Conservation (phyloP, 2,329 filamentous ascomycete species). For the Ophiosphaerella narmari region DNA sequence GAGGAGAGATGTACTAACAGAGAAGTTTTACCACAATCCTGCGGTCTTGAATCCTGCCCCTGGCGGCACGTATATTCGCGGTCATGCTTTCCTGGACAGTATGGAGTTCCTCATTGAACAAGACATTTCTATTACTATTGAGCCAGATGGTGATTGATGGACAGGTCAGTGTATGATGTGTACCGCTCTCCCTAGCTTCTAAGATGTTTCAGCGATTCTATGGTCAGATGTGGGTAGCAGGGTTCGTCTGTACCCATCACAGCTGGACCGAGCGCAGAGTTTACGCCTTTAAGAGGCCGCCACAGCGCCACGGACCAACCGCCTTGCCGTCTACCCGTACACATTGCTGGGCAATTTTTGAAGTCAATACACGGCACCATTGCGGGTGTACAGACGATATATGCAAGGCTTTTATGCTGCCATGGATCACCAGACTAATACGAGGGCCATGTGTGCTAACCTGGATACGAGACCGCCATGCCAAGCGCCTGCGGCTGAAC, state of each 20-base stretch:
- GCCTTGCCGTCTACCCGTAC: too few relatives aligned
- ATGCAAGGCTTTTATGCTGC: background rate
- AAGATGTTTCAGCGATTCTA: background rate
- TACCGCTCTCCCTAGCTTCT: background rate
- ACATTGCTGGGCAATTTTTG: background rate
- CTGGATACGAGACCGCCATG: constrained; percentile 6
- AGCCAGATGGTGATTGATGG: constrained; percentile 5
- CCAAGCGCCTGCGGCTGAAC: constrained; percentile 23
- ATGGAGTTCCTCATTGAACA: constrained; percentile 5
- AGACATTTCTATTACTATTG: constrained; percentile 8
- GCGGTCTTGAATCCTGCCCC: background rate
- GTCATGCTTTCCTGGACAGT: background rate
- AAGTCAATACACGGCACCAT: background rate
- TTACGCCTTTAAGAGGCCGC: background rate
- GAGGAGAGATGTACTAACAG: constrained; percentile 1
- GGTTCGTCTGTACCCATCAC: background rate
- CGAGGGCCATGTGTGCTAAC: constrained; percentile 6
- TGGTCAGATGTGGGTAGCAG: constrained; percentile 8
- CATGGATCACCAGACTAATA: constrained; percentile 1
- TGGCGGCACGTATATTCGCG: constrained; percentile 5
- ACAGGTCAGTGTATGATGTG: constrained; percentile 1
- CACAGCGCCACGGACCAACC: too few relatives aligned
- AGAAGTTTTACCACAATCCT: background rate
- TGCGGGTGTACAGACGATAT: too few relatives aligned
- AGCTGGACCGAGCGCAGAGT: too few relatives aligned